Percentiles rank a stretch among this genome's conserved stretches.
Conservation (phyloP, 2,329 filamentous ascomycete species). For the Fusarium domesticum region DNA sequence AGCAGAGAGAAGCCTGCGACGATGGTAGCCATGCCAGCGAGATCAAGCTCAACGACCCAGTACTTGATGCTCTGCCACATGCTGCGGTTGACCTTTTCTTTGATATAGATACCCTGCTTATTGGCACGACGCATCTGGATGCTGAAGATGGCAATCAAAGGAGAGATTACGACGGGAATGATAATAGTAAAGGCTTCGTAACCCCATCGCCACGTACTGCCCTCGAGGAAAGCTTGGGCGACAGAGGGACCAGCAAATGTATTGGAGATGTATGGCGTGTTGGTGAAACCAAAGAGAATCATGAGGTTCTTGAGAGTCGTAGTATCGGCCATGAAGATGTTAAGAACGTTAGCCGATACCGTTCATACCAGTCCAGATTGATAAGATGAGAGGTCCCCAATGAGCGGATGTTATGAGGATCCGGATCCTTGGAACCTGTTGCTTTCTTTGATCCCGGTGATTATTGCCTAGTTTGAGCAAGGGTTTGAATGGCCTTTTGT, state of each 20-base stretch:
- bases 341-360: constrained; percentile 8
- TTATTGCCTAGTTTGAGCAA: no score
- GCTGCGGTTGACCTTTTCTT: constrained; percentile 4
- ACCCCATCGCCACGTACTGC: constrained; percentile 4
- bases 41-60: constrained; percentile 26
- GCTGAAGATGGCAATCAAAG: constrained; percentile 6
- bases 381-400: neutral
- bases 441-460: neutral
- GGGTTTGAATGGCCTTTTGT: no score
- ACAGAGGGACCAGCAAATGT: constrained; percentile 4
- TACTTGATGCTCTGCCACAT: constrained; percentile 4
- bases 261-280: constrained; percentile 5
- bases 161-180: constrained; percentile 4
- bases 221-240: constrained; percentile 1
- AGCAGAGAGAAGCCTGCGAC: constrained; percentile 50
- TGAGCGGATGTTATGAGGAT: neutral
- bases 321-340: constrained; percentile 8
- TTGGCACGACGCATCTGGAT: constrained; percentile 7
- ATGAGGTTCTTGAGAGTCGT: constrained; percentile 7
- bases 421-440: neutral
- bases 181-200: constrained; percentile 6
- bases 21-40: constrained; percentile 49
- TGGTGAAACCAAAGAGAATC: constrained; percentile 4
- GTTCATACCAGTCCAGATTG: constrained; percentile 8
- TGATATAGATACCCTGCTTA: constrained; percentile 4